Percentiles rank a stretch among this genome's conserved stretches.
Evolutionary conservation across 78 protist genomes (phyloP).

Genomic region (slime mould (Dictyostelium discoideum)): DNA sequence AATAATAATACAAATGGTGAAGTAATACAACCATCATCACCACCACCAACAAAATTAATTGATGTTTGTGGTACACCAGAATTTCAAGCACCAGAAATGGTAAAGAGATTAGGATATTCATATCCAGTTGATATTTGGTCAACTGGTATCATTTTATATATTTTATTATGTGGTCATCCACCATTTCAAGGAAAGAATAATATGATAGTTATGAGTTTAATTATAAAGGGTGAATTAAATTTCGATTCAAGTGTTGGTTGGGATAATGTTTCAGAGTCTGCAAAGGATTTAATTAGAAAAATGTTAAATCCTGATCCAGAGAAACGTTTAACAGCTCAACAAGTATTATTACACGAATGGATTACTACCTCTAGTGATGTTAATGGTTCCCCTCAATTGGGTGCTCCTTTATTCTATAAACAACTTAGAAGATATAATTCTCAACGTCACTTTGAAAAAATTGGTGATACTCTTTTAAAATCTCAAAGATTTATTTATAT

Average conservation of each 20-base stretch:
- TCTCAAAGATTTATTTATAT: slow-evolving; percentile 33
- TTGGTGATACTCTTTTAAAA: slow-evolving; percentile 57
- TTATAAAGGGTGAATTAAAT: slow-evolving; percentile 31
- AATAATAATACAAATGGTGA: not conserved
- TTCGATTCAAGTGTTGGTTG: slow-evolving; percentile 18
- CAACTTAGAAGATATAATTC: slow-evolving; percentile 61
- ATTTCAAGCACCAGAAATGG: slow-evolving; percentile 85
- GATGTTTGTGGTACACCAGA: slow-evolving; percentile 93
- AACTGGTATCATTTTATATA: slow-evolving; percentile 72
- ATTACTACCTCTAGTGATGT: not conserved
- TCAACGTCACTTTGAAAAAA: slow-evolving; percentile 41
- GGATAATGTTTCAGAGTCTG: slow-evolving; percentile 36
- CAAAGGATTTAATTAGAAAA: slow-evolving; percentile 70
- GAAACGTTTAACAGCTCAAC: slow-evolving; percentile 18
- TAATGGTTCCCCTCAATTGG: slow-evolving; percentile 42
- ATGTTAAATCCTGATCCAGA: slow-evolving; percentile 47
- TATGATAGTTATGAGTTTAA: slow-evolving; percentile 47
- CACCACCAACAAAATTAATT: not conserved
- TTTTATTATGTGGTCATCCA: slow-evolving; percentile 79
- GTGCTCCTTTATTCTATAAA: slow-evolving; percentile 19
- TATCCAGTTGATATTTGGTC: slow-evolving; percentile 84
- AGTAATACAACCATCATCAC: too few species aligned
- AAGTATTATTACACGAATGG: slow-evolving; percentile 76
- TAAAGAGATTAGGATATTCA: slow-evolving; percentile 70
- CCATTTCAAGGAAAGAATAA: slow-evolving; percentile 81